Conservation (phyloP, 352 stramenopile genomes). For the Phytopythium aichiense region DNA sequence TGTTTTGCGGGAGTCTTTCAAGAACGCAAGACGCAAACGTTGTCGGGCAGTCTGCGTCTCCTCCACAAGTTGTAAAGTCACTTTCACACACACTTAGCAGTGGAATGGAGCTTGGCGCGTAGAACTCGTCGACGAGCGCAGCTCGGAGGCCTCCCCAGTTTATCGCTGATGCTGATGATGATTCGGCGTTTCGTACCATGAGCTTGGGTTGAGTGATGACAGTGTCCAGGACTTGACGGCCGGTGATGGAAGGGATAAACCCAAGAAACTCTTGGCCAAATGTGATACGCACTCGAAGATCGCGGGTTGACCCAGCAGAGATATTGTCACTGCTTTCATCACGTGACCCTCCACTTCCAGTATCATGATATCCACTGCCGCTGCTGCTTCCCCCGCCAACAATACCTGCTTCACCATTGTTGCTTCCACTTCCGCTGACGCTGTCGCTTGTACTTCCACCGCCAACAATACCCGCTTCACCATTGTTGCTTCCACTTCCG, state of each 20-base stretch:
- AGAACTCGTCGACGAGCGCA: no score
- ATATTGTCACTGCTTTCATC: no score
- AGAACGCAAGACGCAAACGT: no score
- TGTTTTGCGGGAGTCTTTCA: no score
- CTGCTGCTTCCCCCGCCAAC: neutral
- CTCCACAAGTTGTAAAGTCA: no score
- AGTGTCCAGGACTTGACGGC: neutral
- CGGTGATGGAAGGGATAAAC: neutral
- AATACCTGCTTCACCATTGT: neutral
- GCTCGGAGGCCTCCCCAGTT: no score
- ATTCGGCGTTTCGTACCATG: no score
- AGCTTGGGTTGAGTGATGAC: neutral
- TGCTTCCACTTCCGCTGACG: neutral
- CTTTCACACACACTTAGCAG: no score
- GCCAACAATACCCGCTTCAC: neutral
- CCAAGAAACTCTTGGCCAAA: constrained; percentile 2
- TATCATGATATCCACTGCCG: neutral
- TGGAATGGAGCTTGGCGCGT: no score
- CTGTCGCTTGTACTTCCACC: neutral
- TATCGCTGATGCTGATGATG: no score
- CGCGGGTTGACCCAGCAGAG: neutral
- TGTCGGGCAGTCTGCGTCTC: no score
- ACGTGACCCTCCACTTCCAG: neutral
- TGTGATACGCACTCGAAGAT: constrained; percentile 3
- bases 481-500: neutral